These are phyloP conservation scores for Amanita molliuscula DNA, from an alignment of 768 basidiomycete species.

Conservation along the genomic window DNA sequence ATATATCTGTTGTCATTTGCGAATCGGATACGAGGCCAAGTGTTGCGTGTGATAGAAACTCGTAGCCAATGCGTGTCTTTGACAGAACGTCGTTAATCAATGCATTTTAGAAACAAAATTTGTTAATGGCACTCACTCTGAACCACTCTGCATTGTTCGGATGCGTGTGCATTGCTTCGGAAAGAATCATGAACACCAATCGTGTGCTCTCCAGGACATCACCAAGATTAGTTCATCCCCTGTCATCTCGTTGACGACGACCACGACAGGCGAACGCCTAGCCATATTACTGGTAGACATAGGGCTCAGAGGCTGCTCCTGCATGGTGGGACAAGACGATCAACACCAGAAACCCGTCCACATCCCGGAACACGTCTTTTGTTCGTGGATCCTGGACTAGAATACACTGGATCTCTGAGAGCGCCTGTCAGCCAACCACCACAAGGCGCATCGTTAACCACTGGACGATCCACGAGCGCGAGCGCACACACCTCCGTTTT, in stretches of 20 bases:
- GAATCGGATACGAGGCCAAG: slow-evolving; percentile 37
- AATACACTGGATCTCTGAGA: slow-evolving; percentile 57
- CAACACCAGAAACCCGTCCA: slow-evolving; percentile 71
- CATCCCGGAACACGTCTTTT: slow-evolving; percentile 69
- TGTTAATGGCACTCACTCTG: slow-evolving; percentile 37
- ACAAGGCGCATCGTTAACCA: neutral
- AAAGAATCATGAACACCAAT: slow-evolving; percentile 53
- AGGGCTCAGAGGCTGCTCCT: slow-evolving; percentile 18
- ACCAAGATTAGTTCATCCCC: slow-evolving; percentile 18
- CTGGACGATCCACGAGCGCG: neutral
- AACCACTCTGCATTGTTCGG: slow-evolving; percentile 52
- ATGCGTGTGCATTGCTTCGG: slow-evolving; percentile 52
- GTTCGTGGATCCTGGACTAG: slow-evolving; percentile 56
- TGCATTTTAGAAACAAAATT: neutral
- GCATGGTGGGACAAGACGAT: slow-evolving; percentile 58
- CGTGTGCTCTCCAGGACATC: slow-evolving; percentile 42
- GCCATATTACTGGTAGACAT: slow-evolving; percentile 1
- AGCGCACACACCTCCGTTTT: slow-evolving; percentile 30
- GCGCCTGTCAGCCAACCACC: slow-evolving; percentile 33
- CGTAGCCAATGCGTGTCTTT: slow-evolving; percentile 54
- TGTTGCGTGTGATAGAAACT: slow-evolving; percentile 51
- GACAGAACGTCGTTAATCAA: slow-evolving; percentile 3
- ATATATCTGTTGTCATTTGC: slow-evolving; percentile 38
- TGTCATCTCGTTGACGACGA: slow-evolving; percentile 17
- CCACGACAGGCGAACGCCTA: neutral